Base-by-base conservation (phyloP, 495 filamentous ascomycete genomes). In the Durotheca rogersii region DNA sequence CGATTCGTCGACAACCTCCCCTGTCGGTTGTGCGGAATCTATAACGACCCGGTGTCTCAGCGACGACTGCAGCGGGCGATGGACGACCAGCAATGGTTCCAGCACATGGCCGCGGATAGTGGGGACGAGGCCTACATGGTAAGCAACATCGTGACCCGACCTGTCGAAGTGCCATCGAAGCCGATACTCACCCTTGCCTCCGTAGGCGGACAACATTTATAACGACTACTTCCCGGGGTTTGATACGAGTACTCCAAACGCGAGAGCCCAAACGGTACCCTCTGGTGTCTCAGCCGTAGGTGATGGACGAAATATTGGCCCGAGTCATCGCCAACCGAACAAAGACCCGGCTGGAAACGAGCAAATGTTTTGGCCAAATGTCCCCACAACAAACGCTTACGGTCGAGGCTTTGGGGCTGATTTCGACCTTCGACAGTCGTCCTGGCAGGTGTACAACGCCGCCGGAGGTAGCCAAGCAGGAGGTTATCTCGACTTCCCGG, bases 241-340 rank as follows among this genome's bases (percentile, higher is more conserved):
- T 31, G 55, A 41, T 19, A 18, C 47, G 31, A 58, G 46, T 33
- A 49, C 56, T 23, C 36, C 50, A 34, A 59, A 60, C 32, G 36
- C 23, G 29, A 54, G 49, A 39, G 20, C n/a, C 12, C 62, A 65
- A 62, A 62, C 62, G 56, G 39, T 40, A 25, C 34, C 62, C 44
- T 44, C 43, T 53, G 48, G 46, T 65, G 62, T 65, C 59, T 62
- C 62, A 62, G 58, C 48, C 43, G 43, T 50, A 50, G 56, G 48
- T 55, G 33, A 32, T 50, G 55, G 62, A 42, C 54, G 62, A 37
- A 49, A 62, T 30, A 48, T 55, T 55, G 50, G 41, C 36, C 59
- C 62, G 62, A 58, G 56, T 60, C 62, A 62, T 29, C 16, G 49
- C 46, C 62, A 58, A 41, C 60, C 47, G 34, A 52, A 62, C 41